Base-by-base conservation (phyloP, 257 asterid species). In the Eucommia ulmoides region DNA sequence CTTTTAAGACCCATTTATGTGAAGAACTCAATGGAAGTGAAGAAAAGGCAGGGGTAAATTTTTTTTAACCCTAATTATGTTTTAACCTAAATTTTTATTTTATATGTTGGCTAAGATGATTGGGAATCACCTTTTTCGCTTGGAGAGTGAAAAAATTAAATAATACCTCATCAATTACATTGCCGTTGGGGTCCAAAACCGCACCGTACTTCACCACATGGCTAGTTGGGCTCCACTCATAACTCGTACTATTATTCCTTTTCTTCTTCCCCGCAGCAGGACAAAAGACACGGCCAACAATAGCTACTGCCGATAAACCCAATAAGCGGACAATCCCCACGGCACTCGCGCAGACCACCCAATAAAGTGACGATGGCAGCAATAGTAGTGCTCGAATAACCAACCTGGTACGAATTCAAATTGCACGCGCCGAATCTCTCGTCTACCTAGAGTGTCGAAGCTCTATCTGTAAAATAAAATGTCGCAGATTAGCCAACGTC, bases 311-410 rank as follows among this genome's bases (percentile, higher is more conserved):
- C 0, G 65, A 72, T 11, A 94, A 84, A 15, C 96, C 98, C 1
- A 94, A 83, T 53, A 91, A 60, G 22, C 96, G 75, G 24, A 91
- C 93, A 56, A 91, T 86, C 56, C 98, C 98, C 56, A 91, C 98
- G 0, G 98, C 95, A 45, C 83, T n/a, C 89, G n/a, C 94, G 84
- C 41, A 93, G 92, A 23, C 96, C 98, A 55, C 94, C 96, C 59
- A 86, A 45, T 4, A 95, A 81, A 62, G 96, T 91, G 69, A 86
- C 96, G 58, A 86, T 77, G 51, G 98, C 95, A 1, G 78, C 98
- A 60, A 86, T 91, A n/a, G n/a, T n/a, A 20, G 96, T 91, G 68
- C 74, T 79, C 17, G 93, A 67, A 45, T 72, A 67, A 26, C 15
- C 24, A 67, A 48, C 51, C 20, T 66, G 54, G 46, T 65, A 80